A percentile compares a stretch with the other conserved stretches of the same genome.
These are phyloP conservation scores for Vinca major DNA, from an alignment of 305 asterid genomes.

Conservation along the genomic window DNA sequence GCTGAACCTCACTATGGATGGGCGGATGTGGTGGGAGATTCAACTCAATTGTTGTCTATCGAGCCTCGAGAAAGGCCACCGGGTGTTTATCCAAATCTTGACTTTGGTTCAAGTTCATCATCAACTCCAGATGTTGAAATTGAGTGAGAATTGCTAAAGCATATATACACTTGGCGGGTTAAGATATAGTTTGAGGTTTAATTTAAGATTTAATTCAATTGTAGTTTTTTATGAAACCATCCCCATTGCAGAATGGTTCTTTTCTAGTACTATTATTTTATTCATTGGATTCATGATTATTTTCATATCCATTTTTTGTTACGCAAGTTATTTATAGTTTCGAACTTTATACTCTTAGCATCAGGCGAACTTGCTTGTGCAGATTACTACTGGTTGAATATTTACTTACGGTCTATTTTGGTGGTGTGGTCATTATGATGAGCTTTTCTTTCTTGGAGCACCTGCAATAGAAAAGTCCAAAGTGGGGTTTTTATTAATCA, in stretches of 20 bases:
- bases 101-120: slow-evolving; percentile 47
- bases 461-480: too few relatives aligned
- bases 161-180: neutral
- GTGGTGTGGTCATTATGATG: too few relatives aligned
- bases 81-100: slow-evolving; percentile 77
- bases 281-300: neutral
- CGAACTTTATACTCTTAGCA: too few relatives aligned
- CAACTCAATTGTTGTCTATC: slow-evolving; percentile 73
- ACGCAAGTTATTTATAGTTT: too few relatives aligned
- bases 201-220: slow-evolving; percentile 10
- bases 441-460: too few relatives aligned
- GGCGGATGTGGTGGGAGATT: slow-evolving; percentile 98
- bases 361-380: too few relatives aligned
- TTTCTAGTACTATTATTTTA: neutral
- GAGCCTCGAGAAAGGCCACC: slow-evolving; percentile 83
- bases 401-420: too few relatives aligned
- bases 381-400: too few relatives aligned
- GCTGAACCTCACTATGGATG: slow-evolving; percentile 99
- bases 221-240: slow-evolving; percentile 14
- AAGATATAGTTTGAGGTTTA: neutral
- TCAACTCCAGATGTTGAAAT: slow-evolving; percentile 27
- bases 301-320: too few relatives aligned
- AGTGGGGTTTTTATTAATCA: too few relatives aligned
- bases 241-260: neutral
- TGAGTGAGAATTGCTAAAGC: neutral